Base-by-base conservation (phyloP, 805 yeast species). In the Candida sakaeoensis region DNA sequence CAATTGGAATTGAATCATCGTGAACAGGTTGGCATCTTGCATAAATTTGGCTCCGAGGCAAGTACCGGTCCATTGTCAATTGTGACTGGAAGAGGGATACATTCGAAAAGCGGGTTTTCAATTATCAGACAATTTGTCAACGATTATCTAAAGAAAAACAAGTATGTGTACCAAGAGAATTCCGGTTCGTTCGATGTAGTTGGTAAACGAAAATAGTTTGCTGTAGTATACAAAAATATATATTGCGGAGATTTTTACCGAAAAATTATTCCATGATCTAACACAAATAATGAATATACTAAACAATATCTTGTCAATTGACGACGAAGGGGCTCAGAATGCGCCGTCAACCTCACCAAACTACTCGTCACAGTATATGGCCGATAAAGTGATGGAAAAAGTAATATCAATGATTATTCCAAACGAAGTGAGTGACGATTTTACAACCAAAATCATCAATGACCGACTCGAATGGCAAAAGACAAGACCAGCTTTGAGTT, bases 331-430 rank as follows among this genome's bases (percentile, higher is more conserved):
- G 59, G 63, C 8, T 21, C 24, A 63, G 26, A 35, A 16, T 14
- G 29, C 42, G 12, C 14, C 31, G 7, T 17, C 36, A 22, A 4
- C 32, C 7, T 18, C 36, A 15, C 32, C 16, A 5, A 28, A 28
- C 18, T 21, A 21, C 12, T 33, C 42, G 7, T 32, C 44, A 6
- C 42, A 37, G n/a, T 37, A 32, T 15, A 36, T 84, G 53, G 71
- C 85, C 0, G 95, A 87, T 49, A 81, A 80, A 40, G 59, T 87
- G 40, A 74, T 87, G 48, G 95, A 88, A 51, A 75, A 80, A 52
- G 64, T 86, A 36, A 61, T 87, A 6, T 67, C 79, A 16, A 77
- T 85, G 80, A 83, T 89, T 1, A 65, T 86, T 18, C 93, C 95
- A 0, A 72, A 85, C 34, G 51, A 51, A 27, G 49, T 45, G 12